Evolutionary conservation across 129 eudicot species (phyloP).

Genomic region (Flaveria ramosissima): DNA sequence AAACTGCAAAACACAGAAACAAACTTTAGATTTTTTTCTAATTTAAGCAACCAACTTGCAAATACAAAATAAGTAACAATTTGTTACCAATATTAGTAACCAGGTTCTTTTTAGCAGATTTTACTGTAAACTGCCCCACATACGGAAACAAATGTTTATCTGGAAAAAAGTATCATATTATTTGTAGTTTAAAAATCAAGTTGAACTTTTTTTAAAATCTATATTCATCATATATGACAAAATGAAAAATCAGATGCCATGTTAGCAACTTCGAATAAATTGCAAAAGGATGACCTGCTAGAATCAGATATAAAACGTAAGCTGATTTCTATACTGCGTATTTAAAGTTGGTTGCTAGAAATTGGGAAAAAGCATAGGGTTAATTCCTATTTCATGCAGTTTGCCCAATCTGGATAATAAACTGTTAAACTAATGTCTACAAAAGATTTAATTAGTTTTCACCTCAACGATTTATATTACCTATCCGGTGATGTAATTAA

Average conservation of each 20-base stretch:
- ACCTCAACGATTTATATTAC: neutral
- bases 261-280: neutral
- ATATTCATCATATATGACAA: neutral
- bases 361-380: neutral
- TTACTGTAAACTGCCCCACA: neutral
- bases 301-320: neutral
- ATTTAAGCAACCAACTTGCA: neutral
- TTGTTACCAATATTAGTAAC: neutral
- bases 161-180: neutral
- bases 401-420: constrained; percentile 4
- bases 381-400: neutral
- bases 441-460: neutral
- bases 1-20: neutral
- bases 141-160: neutral
- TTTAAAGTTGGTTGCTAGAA: neutral
- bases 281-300: neutral
- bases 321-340: neutral
- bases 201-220: neutral
- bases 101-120: neutral
- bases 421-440: neutral
- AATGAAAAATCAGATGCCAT: neutral
- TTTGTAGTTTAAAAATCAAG: neutral
- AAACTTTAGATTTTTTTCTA: neutral
- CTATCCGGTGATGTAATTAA: neutral
- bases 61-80: neutral